These are phyloP conservation scores for Xylaria acuta DNA, from an alignment of 495 filamentous ascomycete species.

Conservation along the genomic window DNA sequence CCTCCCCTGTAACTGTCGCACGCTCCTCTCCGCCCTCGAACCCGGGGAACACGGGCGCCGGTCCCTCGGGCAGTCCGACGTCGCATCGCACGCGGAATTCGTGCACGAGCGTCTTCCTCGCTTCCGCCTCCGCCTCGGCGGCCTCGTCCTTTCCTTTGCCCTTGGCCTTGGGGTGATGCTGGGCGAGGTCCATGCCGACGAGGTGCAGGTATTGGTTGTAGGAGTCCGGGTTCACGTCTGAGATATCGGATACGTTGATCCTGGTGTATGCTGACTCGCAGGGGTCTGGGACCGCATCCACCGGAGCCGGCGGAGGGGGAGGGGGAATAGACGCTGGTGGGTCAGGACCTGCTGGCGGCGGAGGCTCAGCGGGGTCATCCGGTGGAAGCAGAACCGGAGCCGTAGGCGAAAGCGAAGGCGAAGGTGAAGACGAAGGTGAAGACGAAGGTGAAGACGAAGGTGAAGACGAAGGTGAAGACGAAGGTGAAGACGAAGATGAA, in stretches of 20 bases:
- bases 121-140: background rate
- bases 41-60: conserved; percentile 3
- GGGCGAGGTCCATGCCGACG: conserved; percentile 22
- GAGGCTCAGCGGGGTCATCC: background rate
- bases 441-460: background rate
- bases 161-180: conserved; percentile 21
- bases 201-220: conserved; percentile 25
- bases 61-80: conserved; percentile 13
- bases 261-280: conserved; percentile 30
- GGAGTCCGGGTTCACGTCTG: conserved; percentile 27
- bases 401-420: background rate
- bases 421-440: background rate
- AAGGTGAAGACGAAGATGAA: background rate
- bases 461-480: background rate
- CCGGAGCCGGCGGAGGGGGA: background rate
- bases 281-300: background rate
- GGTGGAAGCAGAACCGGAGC: background rate
- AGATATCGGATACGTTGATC: conserved; percentile 32
- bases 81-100: conserved; percentile 35
- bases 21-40: background rate
- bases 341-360: background rate
- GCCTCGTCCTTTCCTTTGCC: too few species aligned
- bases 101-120: conserved; percentile 29
- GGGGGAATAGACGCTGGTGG: conserved; percentile 4
- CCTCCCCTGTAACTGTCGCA: background rate